These are phyloP conservation scores for Sphagnum tenellum DNA, from an alignment of 225 moss, liverwort and hornwort species.

Conservation along the genomic window DNA sequence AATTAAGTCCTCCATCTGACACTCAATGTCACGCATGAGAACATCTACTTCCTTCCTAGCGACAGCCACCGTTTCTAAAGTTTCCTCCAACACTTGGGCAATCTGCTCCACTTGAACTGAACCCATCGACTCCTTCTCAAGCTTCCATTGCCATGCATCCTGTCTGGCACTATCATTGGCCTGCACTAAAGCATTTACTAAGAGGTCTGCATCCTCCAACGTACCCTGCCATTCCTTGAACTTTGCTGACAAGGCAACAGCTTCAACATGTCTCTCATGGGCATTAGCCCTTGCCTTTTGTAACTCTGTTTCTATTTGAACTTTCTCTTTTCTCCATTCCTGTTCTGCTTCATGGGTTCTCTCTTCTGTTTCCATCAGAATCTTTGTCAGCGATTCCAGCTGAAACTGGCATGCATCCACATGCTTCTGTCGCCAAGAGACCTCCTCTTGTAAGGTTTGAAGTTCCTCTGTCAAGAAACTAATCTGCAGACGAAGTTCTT, in stretches of 20 bases:
- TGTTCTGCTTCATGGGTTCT: conserved; percentile 40
- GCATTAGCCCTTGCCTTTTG: conserved; percentile 62
- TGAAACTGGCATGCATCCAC: conserved; percentile 47
- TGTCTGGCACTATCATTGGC: conserved; percentile 84
- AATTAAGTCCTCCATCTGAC: conserved; percentile 35
- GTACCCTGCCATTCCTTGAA: conserved; percentile 80
- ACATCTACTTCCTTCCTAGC: conserved; percentile 40
- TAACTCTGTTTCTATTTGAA: conserved; percentile 46
- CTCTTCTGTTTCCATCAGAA: conserved; percentile 45
- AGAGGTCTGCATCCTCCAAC: conserved; percentile 65
- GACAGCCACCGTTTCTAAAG: conserved; percentile 43
- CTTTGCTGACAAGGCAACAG: conserved; percentile 64
- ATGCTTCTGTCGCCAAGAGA: conserved; percentile 14
- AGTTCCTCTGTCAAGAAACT: neutral
- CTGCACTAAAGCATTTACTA: conserved; percentile 76
- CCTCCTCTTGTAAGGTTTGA: conserved; percentile 20
- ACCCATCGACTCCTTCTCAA: conserved; percentile 45
- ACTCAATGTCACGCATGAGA: conserved; percentile 26
- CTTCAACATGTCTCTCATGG: conserved; percentile 66
- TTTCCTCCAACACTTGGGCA: conserved; percentile 31
- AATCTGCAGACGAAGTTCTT: conserved; percentile 1
- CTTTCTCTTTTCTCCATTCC: conserved; percentile 62
- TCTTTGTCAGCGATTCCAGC: conserved; percentile 37
- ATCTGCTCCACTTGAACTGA: conserved; percentile 28
- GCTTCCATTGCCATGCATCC: conserved; percentile 39